Evolutionary conservation across 768 basidiomycete genomes (phyloP).

Genomic region (Termitomyces sp.): DNA sequence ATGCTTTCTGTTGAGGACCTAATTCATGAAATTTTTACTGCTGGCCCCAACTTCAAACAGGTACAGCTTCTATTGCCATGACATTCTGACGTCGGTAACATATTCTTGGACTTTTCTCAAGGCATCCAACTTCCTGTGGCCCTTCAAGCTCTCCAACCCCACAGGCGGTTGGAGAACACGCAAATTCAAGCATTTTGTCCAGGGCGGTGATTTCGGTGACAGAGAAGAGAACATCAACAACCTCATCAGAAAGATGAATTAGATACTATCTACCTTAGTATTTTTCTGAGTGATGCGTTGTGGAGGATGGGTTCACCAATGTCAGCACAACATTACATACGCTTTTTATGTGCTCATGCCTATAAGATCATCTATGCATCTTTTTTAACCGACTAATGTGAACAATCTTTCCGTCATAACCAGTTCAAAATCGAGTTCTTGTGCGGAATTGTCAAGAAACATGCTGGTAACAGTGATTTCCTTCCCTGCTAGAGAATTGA

Average conservation of each 20-base stretch:
- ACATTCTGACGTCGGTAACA: not conserved
- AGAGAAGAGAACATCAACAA: constrained; percentile 97
- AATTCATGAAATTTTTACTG: constrained; percentile 92
- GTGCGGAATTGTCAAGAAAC: not conserved
- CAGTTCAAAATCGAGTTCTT: not conserved
- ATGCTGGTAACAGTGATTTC: too few relatives aligned
- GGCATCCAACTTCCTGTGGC: constrained; percentile 98
- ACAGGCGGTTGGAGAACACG: constrained; percentile 96
- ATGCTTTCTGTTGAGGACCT: constrained; percentile 97
- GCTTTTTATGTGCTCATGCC: constrained; percentile 5
- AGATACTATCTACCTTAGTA: constrained; percentile 15
- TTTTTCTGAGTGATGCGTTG: constrained; percentile 12
- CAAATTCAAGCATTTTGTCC: constrained; percentile 96
- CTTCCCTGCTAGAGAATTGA: too few relatives aligned
- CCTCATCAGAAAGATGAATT: constrained; percentile 95
- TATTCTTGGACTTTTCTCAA: constrained; percentile 20
- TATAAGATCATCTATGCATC: constrained; percentile 17
- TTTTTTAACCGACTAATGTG: not conserved
- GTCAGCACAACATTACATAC: constrained; percentile 12
- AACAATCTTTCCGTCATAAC: not conserved
- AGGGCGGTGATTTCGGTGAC: constrained; percentile 98
- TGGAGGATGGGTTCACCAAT: constrained; percentile 10
- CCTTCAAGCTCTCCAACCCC: constrained; percentile 99
- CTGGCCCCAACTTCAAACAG: constrained; percentile 99
- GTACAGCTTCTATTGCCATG: constrained; percentile 34